phyloP scores from a whole-genome alignment of 495 filamentous ascomycete species.

The Hypoxylon crocopeplum region DNA sequence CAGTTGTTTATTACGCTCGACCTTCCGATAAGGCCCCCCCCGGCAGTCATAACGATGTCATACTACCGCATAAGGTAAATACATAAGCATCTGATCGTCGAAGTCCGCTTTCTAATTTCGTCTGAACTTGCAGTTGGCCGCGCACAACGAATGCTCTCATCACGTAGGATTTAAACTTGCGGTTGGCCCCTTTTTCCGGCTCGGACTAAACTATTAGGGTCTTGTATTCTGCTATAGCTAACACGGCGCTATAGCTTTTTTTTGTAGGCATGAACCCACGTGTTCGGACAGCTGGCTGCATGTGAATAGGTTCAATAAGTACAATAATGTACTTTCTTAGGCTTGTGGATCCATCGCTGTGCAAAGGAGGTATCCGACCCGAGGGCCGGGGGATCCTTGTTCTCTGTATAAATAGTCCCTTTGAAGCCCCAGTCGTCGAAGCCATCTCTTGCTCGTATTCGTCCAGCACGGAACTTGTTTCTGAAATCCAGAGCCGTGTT shows the following conservation, averaged over 20 bases:
- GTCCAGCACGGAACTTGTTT: neutral
- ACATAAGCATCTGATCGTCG: conserved; percentile 16
- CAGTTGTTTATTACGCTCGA: neutral
- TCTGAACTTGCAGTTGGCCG: conserved; percentile 14
- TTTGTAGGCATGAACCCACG: no score
- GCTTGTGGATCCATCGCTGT: no score
- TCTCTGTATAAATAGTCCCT: conserved; percentile 19
- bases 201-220: no score
- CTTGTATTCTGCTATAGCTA: no score
- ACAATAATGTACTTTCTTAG: no score
- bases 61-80: neutral
- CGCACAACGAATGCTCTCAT: no score
- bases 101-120: neutral
- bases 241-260: no score
- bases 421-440: neutral
- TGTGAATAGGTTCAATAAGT: no score
- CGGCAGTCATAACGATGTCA: conserved; percentile 10
- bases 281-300: no score
- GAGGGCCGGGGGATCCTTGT: no score
- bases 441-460: conserved; percentile 16
- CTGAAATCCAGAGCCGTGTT: conserved; percentile 12
- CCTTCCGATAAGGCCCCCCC: neutral
- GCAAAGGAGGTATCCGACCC: no score
- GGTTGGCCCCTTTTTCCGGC: neutral
- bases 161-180: neutral